Base-by-base conservation (phyloP, 2,329 filamentous ascomycete genomes). In the Epichloe amarillans region DNA sequence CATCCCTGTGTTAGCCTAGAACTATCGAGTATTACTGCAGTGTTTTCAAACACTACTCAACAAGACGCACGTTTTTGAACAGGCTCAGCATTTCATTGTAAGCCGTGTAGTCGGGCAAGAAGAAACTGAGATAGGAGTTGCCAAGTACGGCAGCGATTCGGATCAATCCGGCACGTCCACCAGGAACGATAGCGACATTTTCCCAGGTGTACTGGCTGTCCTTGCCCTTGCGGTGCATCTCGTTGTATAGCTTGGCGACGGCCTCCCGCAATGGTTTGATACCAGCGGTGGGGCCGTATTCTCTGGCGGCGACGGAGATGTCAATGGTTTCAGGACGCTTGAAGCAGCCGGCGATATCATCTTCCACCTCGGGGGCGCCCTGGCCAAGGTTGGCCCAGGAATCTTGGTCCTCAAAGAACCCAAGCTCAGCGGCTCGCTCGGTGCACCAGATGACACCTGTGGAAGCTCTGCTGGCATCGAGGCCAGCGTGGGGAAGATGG, bases 41-140 rank as follows among this genome's bases (percentile, higher is more conserved):
- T 35, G 21, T 23, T 14, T 6, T 12, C 8, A 23, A 42, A 23
- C n/a, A 42, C 6, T 3, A 3, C 19, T 23, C 17, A 42, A 14
- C 3, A 14, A 44, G 21, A 65, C 77, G 59, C 61, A 82, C 80
- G 68, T 95, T 95, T 71, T 87, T 89, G 77, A 97, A 96, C 53
- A 96, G 73, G 52, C 84, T 88, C 71, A 96, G 71, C 90, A 97
- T 96, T 73, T 96, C 90, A 63, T 94, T 95, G 74, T 97, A 97
- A 2, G 91, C 91, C 3, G 90, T 95, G 71, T 96, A 96, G 67
- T 96, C 86, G 44, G 88, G 88, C 64, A 95, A 87, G 69, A 95
- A 95, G 77, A 96, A 96, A 41, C 85, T 88, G 55, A 96, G 75
- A 63, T 95, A 95, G 50, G 89, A 84, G 66, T 95, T 95, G 56